These are phyloP conservation scores for Acephala macrosclerotiorum DNA, from an alignment of 2,329 filamentous ascomycete species.

Conservation along the genomic window DNA sequence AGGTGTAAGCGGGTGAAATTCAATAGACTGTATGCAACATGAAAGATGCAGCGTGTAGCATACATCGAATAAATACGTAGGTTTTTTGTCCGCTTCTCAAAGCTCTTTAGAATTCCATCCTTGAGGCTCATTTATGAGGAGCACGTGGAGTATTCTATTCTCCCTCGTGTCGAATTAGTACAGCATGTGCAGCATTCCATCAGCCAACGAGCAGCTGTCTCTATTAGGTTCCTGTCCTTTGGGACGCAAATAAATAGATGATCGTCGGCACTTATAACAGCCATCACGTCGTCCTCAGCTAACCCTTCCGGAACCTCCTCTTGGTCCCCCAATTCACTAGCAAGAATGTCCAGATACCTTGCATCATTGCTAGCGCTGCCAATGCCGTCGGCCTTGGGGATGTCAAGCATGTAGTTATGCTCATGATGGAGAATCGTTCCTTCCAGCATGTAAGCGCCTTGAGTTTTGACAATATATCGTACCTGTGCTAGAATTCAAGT, in stretches of 20 bases:
- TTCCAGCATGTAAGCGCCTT: slow-evolving; percentile 46
- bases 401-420: slow-evolving; percentile 62
- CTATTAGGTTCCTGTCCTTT: neutral
- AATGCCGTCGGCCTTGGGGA: slow-evolving; percentile 52
- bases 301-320: neutral
- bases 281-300: too few species aligned
- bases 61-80: neutral
- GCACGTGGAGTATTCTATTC: neutral
- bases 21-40: neutral
- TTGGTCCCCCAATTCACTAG: slow-evolving; percentile 2
- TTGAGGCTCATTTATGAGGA: neutral
- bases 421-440: slow-evolving; percentile 57
- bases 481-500: neutral
- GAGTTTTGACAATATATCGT: neutral
- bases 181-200: neutral
- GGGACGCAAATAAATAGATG: neutral
- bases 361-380: slow-evolving; percentile 11
- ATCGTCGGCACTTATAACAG: neutral
- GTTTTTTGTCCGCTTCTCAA: neutral
- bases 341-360: slow-evolving; percentile 17
- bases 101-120: neutral
- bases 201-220: neutral
- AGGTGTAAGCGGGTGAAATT: neutral
- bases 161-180: too few species aligned
- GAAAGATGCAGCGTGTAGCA: neutral